phyloP scores from a whole-genome alignment of 139 green algal species.

The Edaphochlamys debaryana region DNA sequence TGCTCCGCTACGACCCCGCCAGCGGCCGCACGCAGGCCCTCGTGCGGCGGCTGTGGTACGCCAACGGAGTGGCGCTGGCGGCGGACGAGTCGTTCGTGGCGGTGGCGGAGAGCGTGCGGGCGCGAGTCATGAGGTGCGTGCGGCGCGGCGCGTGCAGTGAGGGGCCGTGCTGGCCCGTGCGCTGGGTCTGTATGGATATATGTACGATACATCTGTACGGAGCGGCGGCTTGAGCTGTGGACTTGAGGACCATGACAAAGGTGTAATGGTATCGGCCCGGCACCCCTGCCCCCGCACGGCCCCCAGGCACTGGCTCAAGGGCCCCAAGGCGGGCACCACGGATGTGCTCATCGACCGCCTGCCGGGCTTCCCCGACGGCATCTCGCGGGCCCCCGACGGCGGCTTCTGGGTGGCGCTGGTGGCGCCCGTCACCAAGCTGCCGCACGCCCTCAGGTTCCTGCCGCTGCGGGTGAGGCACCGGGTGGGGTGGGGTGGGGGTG shows the following conservation, averaged over 20 bases:
- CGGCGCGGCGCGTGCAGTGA: background rate
- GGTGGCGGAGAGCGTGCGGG: constrained; percentile 38
- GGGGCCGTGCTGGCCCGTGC: too few relatives aligned
- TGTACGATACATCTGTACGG: too few relatives aligned
- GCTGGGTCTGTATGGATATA: too few relatives aligned
- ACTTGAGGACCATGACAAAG: too few relatives aligned
- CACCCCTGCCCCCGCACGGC: background rate
- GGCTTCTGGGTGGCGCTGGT: constrained; percentile 2
- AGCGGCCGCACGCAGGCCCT: constrained; percentile 39
- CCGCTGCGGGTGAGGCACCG: background rate
- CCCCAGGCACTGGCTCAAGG: background rate
- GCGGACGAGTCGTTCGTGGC: constrained; percentile 64
- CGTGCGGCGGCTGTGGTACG: constrained; percentile 53
- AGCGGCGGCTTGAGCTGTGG: too few relatives aligned
- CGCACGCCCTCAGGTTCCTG: background rate
- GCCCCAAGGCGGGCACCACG: background rate
- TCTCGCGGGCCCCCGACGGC: background rate
- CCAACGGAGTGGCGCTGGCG: constrained; percentile 72
- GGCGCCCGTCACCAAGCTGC: background rate
- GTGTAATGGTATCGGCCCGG: too few relatives aligned
- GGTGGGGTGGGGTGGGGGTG: background rate
- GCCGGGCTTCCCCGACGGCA: constrained; percentile 1
- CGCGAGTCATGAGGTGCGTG: background rate
- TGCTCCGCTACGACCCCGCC: constrained; percentile 62
- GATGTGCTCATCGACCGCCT: background rate